Evolutionary conservation across 2,329 filamentous ascomycete species (phyloP).

Genomic region (Paraphoma sp.): DNA sequence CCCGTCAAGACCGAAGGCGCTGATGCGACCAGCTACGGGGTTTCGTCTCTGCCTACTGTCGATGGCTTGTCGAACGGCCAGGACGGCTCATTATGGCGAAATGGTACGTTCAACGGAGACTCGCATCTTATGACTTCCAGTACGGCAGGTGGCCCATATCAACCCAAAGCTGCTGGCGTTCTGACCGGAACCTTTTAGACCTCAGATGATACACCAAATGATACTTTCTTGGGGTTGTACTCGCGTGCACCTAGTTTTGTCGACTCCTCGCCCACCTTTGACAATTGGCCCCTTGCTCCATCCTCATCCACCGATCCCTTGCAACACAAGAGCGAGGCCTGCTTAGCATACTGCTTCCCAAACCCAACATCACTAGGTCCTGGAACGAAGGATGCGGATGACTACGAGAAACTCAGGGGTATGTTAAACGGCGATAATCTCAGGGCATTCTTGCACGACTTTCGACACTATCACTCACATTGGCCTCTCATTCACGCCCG

Average conservation of each 20-base stretch:
- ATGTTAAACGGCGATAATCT: conserved; percentile 73
- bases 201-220: conserved; percentile 53
- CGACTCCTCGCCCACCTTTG: conserved; percentile 45
- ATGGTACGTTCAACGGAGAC: conserved; percentile 49
- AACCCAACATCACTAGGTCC: conserved; percentile 37
- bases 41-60: conserved; percentile 43
- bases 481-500: conserved; percentile 76
- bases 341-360: conserved; percentile 61
- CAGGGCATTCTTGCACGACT: conserved; percentile 73
- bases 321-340: conserved; percentile 53
- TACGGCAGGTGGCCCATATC: conserved; percentile 54
- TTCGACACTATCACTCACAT: conserved; percentile 75
- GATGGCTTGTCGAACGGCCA: conserved; percentile 45
- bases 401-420: conserved; percentile 59
- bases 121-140: conserved; percentile 55
- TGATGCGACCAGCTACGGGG: conserved; percentile 39
- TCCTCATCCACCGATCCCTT: conserved; percentile 48
- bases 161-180: conserved; percentile 53
- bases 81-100: conserved; percentile 52
- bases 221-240: conserved; percentile 58
- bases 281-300: conserved; percentile 52
- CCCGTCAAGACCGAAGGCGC: conserved; percentile 42
- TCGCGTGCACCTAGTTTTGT: conserved; percentile 53
- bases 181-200: conserved; percentile 52
- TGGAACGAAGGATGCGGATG: conserved; percentile 50